Evolutionary conservation across 352 stramenopile genomes (phyloP), one percentile per base, ranked within the genome.

Genomic region (Pythium coloratum): DNA sequence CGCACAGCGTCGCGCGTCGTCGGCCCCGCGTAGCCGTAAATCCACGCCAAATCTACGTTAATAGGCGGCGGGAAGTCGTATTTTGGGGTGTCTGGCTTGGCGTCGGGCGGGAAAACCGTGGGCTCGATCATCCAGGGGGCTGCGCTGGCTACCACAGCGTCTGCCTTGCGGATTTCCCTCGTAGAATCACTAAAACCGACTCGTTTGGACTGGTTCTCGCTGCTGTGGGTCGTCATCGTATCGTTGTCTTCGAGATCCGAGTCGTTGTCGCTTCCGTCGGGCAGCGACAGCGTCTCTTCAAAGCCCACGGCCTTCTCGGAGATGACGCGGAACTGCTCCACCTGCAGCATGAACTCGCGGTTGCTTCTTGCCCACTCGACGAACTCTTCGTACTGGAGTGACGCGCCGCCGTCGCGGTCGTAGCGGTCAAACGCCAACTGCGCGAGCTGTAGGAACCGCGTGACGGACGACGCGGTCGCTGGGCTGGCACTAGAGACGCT

Each of bases 361-460:
- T 94, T 92, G 60, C 81, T 92, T n/a, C 87, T 73, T 2, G 87
- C 84, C 86, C 87, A 94, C 7, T 82, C 72, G 59, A 96, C 86
- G 55, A 96, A 94, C 49, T 90, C 88, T 40, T 94, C 85, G 49
- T 88, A 92, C 14, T 77, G 73, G 1, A 95, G 77, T 18, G 77
- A 72, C 1, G 75, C 72, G 20, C 78, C 69, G 1, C 58, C 68
- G 16, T 78, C 72, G 40, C 81, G 81, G 33, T 90, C 80, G 30
- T 78, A 82, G 24, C 72, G 75, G 6, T 75, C 57, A 63, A 94
- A 94, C 0, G 85, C 83, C 16, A 70, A 78, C 58, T 84, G 74
- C 24, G 83, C 78, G 9, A 91, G 71, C 16, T 67, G 65, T 26
- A 90, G 67, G 53, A 81, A 90, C 51, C 6, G 44, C 1, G 69